Evolutionary conservation across 352 stramenopile species (phyloP), one percentile per base, ranked within the genome.

Genomic region (Pythium coloratum): DNA sequence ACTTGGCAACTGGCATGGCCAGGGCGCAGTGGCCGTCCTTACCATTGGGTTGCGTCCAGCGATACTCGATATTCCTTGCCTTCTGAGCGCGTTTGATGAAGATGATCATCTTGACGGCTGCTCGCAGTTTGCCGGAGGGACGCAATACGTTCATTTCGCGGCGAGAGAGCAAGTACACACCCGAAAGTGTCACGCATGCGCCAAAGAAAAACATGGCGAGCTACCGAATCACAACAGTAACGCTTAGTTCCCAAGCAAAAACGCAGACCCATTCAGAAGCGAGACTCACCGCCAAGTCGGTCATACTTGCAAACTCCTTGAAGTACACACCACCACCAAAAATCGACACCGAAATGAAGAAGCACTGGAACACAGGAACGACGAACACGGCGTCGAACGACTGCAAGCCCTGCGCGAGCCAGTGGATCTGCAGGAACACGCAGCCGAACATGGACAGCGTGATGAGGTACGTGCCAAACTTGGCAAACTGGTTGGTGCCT

Each of bases 301-400:
- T 44, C 78, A 95, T 90, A 36, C 61, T 70, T 8, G 75, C 65
- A 60, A 95, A 93, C 67, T 95, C 86, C 58, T 91, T 88, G 56
- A 97, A 97, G 70, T 96, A 97, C 6, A 97, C 77, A 12, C 88
- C 90, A 9, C 90, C 90, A 8, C 86, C 89, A 44, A 97, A 84
- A 54, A 97, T 92, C 24, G 82, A 91, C n/a, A 94, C 84, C 4
- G 92, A 94, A 53, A 94, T 97, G 75, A 95, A 97, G 70, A 97
- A 97, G 58, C 92, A 95, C 73, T 92, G 84, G 65, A 95, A 94
- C 2, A 92, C 80, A 0, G 88, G 88, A 12, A 96, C 84, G 34
- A 97, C 74, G 38, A 97, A 92, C 9, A 94, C 85, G 2, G 89
- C 90, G 70, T 97, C 90, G 49, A 97, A 97, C 12, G 76, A 75